Evolutionary conservation across 2,329 filamentous ascomycete species (phyloP).

Genomic region (Aspergillus intermedius): DNA sequence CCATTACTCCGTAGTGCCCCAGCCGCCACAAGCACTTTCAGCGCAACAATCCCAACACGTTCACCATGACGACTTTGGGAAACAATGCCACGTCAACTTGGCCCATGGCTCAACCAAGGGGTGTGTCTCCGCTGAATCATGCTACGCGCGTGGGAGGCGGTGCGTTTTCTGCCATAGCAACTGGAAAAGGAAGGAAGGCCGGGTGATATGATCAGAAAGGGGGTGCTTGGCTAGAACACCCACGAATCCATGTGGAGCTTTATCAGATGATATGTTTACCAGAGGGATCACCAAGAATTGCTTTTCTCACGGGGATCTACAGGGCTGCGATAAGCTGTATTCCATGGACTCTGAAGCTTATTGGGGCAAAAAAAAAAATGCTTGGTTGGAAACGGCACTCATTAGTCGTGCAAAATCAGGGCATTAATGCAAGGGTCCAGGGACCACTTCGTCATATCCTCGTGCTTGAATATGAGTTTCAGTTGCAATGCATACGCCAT

Average conservation of each 20-base stretch:
- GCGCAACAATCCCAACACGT: neutral
- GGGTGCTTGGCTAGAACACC: neutral
- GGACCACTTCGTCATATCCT: neutral
- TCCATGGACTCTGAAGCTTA: neutral
- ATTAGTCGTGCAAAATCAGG: neutral
- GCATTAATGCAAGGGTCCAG: neutral
- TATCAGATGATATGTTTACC: neutral
- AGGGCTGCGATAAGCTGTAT: neutral
- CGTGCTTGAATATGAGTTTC: neutral
- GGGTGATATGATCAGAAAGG: constrained; percentile 1
- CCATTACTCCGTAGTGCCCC: too few species aligned
- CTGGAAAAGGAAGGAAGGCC: neutral
- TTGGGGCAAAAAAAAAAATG: neutral
- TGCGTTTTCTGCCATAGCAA: constrained; percentile 1
- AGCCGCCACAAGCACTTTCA: neutral
- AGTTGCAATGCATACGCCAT: neutral
- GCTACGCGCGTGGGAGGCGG: neutral
- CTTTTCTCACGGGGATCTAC: neutral
- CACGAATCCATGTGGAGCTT: neutral
- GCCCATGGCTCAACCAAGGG: neutral
- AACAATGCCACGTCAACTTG: neutral
- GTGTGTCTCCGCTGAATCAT: neutral
- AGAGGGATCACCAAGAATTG: neutral
- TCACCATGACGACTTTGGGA: neutral
- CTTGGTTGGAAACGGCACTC: neutral